phyloP scores from a whole-genome alignment of 2,329 filamentous ascomycete species.

The Cladosporium sphaerospermum region DNA sequence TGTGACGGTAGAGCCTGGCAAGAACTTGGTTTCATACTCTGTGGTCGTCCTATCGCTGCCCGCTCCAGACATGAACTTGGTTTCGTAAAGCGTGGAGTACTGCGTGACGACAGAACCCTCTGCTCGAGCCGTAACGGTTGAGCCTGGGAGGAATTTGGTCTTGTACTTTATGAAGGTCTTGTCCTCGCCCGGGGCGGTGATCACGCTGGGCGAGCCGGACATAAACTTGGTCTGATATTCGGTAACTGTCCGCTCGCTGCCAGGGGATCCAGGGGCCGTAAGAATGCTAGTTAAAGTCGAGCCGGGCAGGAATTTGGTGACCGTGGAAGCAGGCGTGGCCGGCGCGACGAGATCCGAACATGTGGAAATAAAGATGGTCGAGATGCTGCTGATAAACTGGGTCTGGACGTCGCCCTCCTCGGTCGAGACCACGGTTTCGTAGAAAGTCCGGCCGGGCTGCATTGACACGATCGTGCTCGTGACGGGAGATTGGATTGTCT shows the following conservation, averaged over 20 bases:
- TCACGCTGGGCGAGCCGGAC: neutral
- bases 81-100: neutral
- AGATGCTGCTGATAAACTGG: neutral
- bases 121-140: neutral
- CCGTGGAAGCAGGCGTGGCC: neutral
- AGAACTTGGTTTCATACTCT: neutral
- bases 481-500: neutral
- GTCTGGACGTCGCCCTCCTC: neutral
- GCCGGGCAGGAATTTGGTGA: neutral
- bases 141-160: neutral
- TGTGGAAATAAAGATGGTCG: neutral
- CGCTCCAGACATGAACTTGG: too few relatives aligned
- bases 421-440: neutral
- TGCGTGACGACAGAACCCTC: neutral
- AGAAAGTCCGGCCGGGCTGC: neutral
- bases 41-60: neutral
- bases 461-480: constrained; percentile 1
- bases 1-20: neutral
- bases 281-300: neutral
- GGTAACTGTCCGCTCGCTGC: neutral
- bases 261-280: neutral
- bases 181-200: neutral
- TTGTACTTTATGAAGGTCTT: neutral
- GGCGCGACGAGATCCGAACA: neutral
- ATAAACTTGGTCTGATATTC: neutral